Percentiles rank a stretch among this genome's conserved stretches.
Evolutionary conservation across 148 eudicot genomes (phyloP).

Genomic region (Chenopodium suecicum): DNA sequence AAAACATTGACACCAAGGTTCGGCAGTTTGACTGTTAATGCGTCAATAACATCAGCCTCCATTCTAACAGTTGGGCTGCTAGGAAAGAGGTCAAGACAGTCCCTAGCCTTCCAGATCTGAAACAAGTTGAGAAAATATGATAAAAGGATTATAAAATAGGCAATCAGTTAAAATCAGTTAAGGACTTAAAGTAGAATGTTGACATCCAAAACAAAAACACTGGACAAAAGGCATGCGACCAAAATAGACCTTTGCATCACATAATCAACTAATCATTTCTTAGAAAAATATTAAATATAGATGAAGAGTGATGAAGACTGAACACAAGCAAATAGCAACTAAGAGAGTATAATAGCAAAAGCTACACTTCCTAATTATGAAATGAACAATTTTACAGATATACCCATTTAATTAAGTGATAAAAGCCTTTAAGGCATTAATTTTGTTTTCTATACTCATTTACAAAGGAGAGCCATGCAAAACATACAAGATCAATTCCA

Average conservation of each 20-base stretch:
- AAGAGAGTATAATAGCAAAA: constrained; percentile 1
- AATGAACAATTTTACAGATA: not conserved
- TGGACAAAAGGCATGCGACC: constrained; percentile 2
- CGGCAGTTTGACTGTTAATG: constrained; percentile 84
- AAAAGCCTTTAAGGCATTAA: too few species aligned
- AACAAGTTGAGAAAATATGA: constrained; percentile 26
- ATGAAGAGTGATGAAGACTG: not conserved
- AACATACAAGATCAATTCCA: too few species aligned
- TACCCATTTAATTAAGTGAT: not conserved
- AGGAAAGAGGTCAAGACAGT: constrained; percentile 85
- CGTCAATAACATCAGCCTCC: constrained; percentile 88
- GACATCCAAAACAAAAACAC: not conserved
- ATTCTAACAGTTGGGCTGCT: constrained; percentile 71
- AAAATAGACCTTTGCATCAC: constrained; percentile 7
- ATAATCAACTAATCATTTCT: not conserved
- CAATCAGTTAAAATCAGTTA: not conserved
- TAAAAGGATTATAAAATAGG: constrained; percentile 8
- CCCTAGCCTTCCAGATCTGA: constrained; percentile 98
- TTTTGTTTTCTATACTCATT: too few species aligned
- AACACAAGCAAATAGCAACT: not conserved
- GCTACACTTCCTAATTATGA: not conserved
- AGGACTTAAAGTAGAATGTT: not conserved
- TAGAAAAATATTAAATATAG: not conserved
- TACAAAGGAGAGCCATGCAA: too few species aligned
- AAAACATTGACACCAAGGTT: constrained; percentile 84